Percentiles rank a stretch among this genome's conserved stretches.
phyloP scores from a whole-genome alignment of 768 basidiomycete genomes.

The Tricholoma sp. region DNA sequence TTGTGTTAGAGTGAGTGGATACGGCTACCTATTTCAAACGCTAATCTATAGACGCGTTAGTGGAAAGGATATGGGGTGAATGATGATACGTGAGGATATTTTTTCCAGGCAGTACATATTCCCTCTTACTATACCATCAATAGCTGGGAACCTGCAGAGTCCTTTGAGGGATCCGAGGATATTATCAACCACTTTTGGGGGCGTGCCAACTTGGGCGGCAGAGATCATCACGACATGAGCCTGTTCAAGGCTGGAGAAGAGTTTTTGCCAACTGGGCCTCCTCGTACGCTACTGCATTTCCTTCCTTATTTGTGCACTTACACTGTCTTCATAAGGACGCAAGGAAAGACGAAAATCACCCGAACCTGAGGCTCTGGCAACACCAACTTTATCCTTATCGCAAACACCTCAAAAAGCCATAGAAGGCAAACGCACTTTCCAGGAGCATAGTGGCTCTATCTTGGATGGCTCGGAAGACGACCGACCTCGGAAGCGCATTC shows the following conservation, averaged over 20 bases:
- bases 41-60: conserved; percentile 25
- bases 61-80: conserved; percentile 54
- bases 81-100: conserved; percentile 51
- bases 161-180: conserved; percentile 53
- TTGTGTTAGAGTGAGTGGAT: conserved; percentile 47
- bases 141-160: conserved; percentile 67
- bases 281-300: conserved; percentile 35
- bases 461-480: background rate
- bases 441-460: background rate
- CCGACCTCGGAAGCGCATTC: conserved; percentile 15
- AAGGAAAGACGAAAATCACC: conserved; percentile 12
- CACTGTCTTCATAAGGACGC: conserved; percentile 12
- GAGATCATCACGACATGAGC: conserved; percentile 44
- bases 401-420: background rate
- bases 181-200: conserved; percentile 50
- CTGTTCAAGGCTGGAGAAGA: conserved; percentile 52
- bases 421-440: background rate
- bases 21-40: background rate
- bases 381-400: conserved; percentile 1
- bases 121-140: conserved; percentile 5
- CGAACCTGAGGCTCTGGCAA: background rate
- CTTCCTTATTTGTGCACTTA: background rate
- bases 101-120: background rate
- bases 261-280: conserved; percentile 52
- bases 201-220: conserved; percentile 39